Base-by-base conservation (phyloP, 2,329 filamentous ascomycete genomes). In the Fusarium odoratissimum region DNA sequence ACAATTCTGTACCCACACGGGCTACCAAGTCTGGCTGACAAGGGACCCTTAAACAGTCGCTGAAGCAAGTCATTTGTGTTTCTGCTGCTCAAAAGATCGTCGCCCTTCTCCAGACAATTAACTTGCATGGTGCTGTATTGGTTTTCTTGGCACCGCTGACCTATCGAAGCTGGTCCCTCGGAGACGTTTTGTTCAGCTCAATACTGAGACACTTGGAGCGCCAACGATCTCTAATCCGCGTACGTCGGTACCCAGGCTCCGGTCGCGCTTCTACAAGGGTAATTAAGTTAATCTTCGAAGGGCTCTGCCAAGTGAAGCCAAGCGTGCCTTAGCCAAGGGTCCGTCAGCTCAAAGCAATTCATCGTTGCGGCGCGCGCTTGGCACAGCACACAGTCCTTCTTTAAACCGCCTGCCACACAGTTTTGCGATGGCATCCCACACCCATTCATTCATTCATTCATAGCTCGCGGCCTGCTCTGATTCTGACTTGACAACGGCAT, bases 371-470 rank as follows among this genome's bases (percentile, higher is more conserved):
- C 67, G 52, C 61, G 60, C 66, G 69, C 72, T 75, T 74, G 65
- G 65, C 71, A 64, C 30, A 49, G 30, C 46, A 49, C 52, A 69
- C 71, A 66, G 73, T 77, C 65, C 60, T 70, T 49, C 51, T 64
- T 59, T 60, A 56, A 33, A 33, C 46, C 35, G 46, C 46, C 62
- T 70, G 56, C 63, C 75, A 61, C 73, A 74, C 68, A 68, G 71
- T 73, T 64, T 45, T 74, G 68, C 64, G 74, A 77, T 77, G 75
- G 67, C 72, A 72, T 77, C 72, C 71, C 70, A 67, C 62, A 68
- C 62, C 71, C 63, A 67, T 63, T 37, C 55, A 23, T 23, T 37
- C 55, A 23, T 23, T 23, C 23, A 49, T 65, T 38, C 57, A 56
- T 65, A 48, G 58, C 66, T 54, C 65, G 52, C 59, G 70, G 63